Evolutionary conservation across 164 flowering plant genomes (phyloP), one percentile per base, ranked within the genome.

Genomic region (Liriodendron chinense): DNA sequence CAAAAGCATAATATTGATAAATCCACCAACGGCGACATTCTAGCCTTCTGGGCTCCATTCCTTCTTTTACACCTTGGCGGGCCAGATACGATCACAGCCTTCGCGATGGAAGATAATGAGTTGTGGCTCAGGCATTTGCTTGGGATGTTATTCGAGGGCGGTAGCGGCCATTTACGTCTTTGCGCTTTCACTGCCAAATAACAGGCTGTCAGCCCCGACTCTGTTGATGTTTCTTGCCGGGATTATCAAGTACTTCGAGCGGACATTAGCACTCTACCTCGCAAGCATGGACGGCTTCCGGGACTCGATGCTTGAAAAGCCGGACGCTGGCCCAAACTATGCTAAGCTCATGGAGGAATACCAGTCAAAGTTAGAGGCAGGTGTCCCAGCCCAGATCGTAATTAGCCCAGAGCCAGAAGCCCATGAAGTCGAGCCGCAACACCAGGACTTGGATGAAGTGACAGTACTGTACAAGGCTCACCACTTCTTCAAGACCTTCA

Each of bases 51-150:
- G 92, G 85, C 92, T 34, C 90, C 90, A 0, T 87, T 89, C 71
- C 88, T 89, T 18, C 59, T 89, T 47, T 47, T 89, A 2, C 92
- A 89, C 72, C 88, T 87, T n/a, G 92, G 92, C n/a, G 92, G 92
- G n/a, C 90, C 92, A 1, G 92, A 89, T 77, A 87, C 88, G 65
- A 89, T 87, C 47, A 89, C 92, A 20, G 89, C 92, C 7, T 83
- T 84, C 49, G 80, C 92, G 25, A 84, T 87, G 1, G 92, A 87
- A 47, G 90, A 89, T 69, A 86, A 87, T 49, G 89, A 85, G 81
- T 82, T 89, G 25, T 89, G 89, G 89, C 76, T 77, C 1, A 63
- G 90, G 73, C 88, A 87, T 73, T 53, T 82, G n/a, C 76, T 87
- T 22, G 84, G 85, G 0, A 80, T 89, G 22, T 0, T 76, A 0